Evolutionary conservation across 345 rosid species (phyloP).

Genomic region (thale cress (Arabidopsis thaliana)): TAIR10.1 NC_003076.8:26653501-26654000

Average conservation of each 20-base stretch:
- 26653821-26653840: slow-evolving; percentile 48
- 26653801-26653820: slow-evolving; percentile 63
- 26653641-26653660: slow-evolving; percentile 47
- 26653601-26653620: slow-evolving; percentile 42
- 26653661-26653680: slow-evolving; percentile 27
- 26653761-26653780: slow-evolving; percentile 60
- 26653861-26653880: slow-evolving; percentile 72
- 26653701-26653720: slow-evolving; percentile 33
- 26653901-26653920: neutral
- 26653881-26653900: slow-evolving; percentile 59
- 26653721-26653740: slow-evolving; percentile 20
- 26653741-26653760: slow-evolving; percentile 27
- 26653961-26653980: slow-evolving; percentile 22
- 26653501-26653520: slow-evolving; percentile 1
- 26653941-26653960: neutral
- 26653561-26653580: slow-evolving; percentile 3
- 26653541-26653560: slow-evolving; percentile 26
- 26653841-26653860: slow-evolving; percentile 62
- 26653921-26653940: slow-evolving; percentile 19
- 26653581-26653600: neutral
- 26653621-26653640: slow-evolving; percentile 34
- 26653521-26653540: slow-evolving; percentile 16
- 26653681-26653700: slow-evolving; percentile 12
- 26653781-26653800: slow-evolving; percentile 97
- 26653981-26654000: slow-evolving; percentile 18